Conservation (phyloP, 805 yeast genomes). For the Candida hungchunana region DNA sequence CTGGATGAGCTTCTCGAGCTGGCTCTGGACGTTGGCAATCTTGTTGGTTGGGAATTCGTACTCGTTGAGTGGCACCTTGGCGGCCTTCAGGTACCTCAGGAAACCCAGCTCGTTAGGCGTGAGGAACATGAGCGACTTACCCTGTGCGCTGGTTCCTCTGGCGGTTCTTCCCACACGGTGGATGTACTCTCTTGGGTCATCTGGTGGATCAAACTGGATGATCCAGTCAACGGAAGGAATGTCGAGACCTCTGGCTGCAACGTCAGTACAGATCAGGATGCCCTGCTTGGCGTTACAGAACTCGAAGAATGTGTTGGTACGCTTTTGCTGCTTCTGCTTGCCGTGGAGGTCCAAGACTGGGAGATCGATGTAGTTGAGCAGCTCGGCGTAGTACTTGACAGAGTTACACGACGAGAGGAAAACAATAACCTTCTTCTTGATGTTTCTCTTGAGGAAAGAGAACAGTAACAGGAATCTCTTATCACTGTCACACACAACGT, state of each 20-base stretch:
- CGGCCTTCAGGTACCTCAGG: conserved; percentile 89
- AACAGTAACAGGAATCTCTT: conserved; percentile 85
- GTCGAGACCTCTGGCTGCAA: conserved; percentile 98
- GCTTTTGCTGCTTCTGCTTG: conserved; percentile 96
- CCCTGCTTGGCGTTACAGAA: conserved; percentile 97
- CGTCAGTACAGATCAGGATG: conserved; percentile 91
- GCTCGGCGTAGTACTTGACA: conserved; percentile 93
- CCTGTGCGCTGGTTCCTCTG: conserved; percentile 85
- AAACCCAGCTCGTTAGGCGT: conserved; percentile 94
- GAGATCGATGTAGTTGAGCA: conserved; percentile 90
- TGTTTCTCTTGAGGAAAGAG: conserved; percentile 89
- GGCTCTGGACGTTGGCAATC: conserved; percentile 94
- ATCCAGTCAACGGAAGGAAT: conserved; percentile 99
- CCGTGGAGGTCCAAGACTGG: conserved; percentile 98
- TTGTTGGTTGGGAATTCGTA: conserved; percentile 93
- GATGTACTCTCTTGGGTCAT: conserved; percentile 98
- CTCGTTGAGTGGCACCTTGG: conserved; percentile 96
- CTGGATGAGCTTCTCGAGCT: conserved; percentile 83
- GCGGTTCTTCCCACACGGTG: conserved; percentile 99
- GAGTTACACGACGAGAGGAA: conserved; percentile 95
- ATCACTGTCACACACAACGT: conserved; percentile 95
- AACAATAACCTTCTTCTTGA: conserved; percentile 89
- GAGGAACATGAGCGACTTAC: conserved; percentile 91
- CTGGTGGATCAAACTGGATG: conserved; percentile 98
- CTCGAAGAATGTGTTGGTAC: conserved; percentile 97